Conservation (phyloP, 306 rosid genomes). For the Pterocarpus macrocarpus region DNA sequence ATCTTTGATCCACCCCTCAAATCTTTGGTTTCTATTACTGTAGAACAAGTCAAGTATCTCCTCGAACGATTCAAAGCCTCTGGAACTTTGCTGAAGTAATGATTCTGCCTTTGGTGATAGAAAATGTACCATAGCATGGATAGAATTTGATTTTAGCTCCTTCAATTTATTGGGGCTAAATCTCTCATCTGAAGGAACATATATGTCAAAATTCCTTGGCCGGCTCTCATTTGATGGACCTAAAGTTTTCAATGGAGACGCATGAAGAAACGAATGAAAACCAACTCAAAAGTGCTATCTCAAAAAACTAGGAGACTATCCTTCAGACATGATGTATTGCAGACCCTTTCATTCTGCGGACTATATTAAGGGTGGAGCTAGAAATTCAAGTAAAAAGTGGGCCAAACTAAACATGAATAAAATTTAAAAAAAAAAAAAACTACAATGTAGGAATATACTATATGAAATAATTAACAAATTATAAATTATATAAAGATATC, state of each 20-base stretch:
- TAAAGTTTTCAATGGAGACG: slow-evolving; percentile 29
- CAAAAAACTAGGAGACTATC: neutral
- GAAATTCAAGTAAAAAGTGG: too few relatives aligned
- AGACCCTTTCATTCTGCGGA: too few relatives aligned
- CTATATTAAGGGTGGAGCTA: too few relatives aligned
- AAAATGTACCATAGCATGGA: slow-evolving; percentile 60
- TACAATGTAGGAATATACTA: too few relatives aligned
- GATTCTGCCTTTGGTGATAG: slow-evolving; percentile 52
- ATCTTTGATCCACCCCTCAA: slow-evolving; percentile 56
- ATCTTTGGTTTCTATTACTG: slow-evolving; percentile 47
- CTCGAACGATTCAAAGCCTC: slow-evolving; percentile 58
- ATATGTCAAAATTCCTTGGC: slow-evolving; percentile 52
- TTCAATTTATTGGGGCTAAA: slow-evolving; percentile 60
- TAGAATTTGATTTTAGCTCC: slow-evolving; percentile 58
- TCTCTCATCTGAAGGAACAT: slow-evolving; percentile 77
- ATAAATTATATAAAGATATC: too few relatives aligned
- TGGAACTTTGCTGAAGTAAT: slow-evolving; percentile 34
- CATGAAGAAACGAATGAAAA: slow-evolving; percentile 13
- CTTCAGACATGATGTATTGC: neutral
- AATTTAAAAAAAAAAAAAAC: too few relatives aligned
- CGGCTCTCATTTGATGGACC: slow-evolving; percentile 62
- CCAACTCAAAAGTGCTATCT: slow-evolving; percentile 11
- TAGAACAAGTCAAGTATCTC: slow-evolving; percentile 59
- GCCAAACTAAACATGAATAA: too few relatives aligned
- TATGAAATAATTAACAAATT: too few relatives aligned